Conservation (phyloP, 108 stramenopile genomes). For the Craspedostauros australis region DNA sequence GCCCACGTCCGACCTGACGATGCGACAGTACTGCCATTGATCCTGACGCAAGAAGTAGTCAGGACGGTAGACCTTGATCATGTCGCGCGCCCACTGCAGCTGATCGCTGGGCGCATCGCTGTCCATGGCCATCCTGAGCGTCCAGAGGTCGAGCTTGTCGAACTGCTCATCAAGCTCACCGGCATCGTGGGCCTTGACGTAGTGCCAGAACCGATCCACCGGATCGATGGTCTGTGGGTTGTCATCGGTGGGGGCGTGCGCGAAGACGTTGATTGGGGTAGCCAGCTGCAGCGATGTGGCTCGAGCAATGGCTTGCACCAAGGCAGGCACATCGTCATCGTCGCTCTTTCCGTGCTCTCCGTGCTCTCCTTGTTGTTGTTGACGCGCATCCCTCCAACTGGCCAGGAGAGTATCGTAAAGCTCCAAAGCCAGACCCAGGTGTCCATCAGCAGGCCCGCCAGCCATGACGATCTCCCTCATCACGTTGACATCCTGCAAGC, state of each 20-base stretch:
- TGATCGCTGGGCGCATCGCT: constrained; percentile 37
- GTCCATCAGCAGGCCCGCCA: constrained; percentile 25
- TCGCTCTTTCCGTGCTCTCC: background rate
- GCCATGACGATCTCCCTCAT: constrained; percentile 16
- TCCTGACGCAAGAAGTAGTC: constrained; percentile 18
- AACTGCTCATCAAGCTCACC: constrained; percentile 36
- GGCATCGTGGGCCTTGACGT: constrained; percentile 27
- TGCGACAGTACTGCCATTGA: constrained; percentile 28
- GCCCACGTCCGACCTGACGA: constrained; percentile 39
- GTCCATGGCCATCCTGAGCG: constrained; percentile 31
- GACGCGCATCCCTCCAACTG: too few relatives aligned
- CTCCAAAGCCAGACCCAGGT: constrained; percentile 17
- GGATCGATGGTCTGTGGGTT: constrained; percentile 26
- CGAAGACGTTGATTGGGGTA: constrained; percentile 17
- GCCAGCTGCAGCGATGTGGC: constrained; percentile 21
- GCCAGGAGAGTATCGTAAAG: constrained; percentile 11
- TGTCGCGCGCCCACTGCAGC: constrained; percentile 41
- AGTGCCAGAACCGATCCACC: constrained; percentile 37
- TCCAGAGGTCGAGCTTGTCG: constrained; percentile 28
- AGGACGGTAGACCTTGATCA: constrained; percentile 38
- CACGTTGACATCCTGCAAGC: constrained; percentile 4
- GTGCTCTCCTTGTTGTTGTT: background rate
- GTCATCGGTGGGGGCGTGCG: background rate
- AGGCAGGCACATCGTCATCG: background rate
- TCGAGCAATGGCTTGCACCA: constrained; percentile 8